phyloP scores from a whole-genome alignment of 345 rosid species.

The Brassica rapa region DNA sequence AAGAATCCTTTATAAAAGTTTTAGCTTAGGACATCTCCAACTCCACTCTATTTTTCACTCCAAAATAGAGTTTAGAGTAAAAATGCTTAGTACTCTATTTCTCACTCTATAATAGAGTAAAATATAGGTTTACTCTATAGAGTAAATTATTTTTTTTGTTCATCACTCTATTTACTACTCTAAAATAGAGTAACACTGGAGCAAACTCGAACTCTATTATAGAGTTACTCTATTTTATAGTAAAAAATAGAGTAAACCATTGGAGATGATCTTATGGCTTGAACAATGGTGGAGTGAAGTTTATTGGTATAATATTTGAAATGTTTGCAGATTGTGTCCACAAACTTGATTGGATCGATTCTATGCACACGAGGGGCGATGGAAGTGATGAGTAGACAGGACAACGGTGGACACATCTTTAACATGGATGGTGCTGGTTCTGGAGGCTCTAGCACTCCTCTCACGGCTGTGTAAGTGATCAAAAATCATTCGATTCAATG shows the following conservation, averaged over 20 bases:
- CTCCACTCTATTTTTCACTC: no score
- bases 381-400: constrained; percentile 68
- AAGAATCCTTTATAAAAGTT: not conserved
- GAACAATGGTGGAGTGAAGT: not conserved
- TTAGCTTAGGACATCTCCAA: not conserved
- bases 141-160: no score
- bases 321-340: constrained; percentile 73
- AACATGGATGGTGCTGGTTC: constrained; percentile 99
- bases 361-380: constrained; percentile 93
- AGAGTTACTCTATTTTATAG: no score
- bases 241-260: no score
- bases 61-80: no score
- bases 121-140: no score
- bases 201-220: no score
- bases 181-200: no score
- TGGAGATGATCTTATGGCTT: not conserved
- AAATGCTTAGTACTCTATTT: no score
- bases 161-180: no score
- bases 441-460: constrained; percentile 97
- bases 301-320: not conserved
- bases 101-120: no score
- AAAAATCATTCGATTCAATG: not conserved
- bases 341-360: constrained; percentile 90
- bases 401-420: constrained; percentile 81
- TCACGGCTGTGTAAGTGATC: constrained; percentile 83